phyloP scores from a whole-genome alignment of 2,329 filamentous ascomycete genomes.

The Penicillium sp. region DNA sequence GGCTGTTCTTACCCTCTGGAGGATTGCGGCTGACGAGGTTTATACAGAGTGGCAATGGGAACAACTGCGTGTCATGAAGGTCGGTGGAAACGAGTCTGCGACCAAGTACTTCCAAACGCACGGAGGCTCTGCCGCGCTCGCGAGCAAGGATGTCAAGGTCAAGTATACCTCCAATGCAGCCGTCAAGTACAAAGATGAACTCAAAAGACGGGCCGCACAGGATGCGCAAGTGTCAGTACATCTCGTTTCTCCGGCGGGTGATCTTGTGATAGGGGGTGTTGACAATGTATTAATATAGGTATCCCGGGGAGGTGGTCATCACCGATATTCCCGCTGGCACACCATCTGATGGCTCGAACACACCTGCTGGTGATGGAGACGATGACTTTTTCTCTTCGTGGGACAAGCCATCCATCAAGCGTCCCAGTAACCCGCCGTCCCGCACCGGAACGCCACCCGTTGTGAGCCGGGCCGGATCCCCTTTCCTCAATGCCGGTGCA shows the following conservation, averaged over 20 bases:
- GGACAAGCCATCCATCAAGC: conserved; percentile 97
- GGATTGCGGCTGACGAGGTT: conserved; percentile 22
- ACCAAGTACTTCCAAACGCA: conserved; percentile 98
- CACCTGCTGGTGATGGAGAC: conserved; percentile 71
- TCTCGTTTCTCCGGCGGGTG: neutral
- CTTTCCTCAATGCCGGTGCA: conserved; percentile 72
- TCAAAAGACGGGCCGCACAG: conserved; percentile 77
- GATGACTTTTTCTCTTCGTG: conserved; percentile 99
- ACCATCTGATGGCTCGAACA: conserved; percentile 63
- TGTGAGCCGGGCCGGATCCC: conserved; percentile 78
- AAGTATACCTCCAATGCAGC: conserved; percentile 96
- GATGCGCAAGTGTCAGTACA: conserved; percentile 78
- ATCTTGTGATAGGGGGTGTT: conserved; percentile 10
- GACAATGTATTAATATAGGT: conserved; percentile 51
- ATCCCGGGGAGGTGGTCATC: conserved; percentile 80
- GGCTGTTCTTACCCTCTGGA: neutral
- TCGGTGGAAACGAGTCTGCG: conserved; percentile 95
- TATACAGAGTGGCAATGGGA: conserved; percentile 93
- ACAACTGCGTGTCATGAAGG: conserved; percentile 94
- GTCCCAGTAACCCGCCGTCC: conserved; percentile 88
- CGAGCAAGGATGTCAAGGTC: conserved; percentile 93
- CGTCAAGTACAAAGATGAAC: conserved; percentile 95
- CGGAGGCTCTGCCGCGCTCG: conserved; percentile 86
- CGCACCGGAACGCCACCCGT: conserved; percentile 82
- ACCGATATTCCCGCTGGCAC: conserved; percentile 65